Evolutionary conservation across 805 yeast genomes (phyloP).

Genomic region (Saturnispora zaruensis): DNA sequence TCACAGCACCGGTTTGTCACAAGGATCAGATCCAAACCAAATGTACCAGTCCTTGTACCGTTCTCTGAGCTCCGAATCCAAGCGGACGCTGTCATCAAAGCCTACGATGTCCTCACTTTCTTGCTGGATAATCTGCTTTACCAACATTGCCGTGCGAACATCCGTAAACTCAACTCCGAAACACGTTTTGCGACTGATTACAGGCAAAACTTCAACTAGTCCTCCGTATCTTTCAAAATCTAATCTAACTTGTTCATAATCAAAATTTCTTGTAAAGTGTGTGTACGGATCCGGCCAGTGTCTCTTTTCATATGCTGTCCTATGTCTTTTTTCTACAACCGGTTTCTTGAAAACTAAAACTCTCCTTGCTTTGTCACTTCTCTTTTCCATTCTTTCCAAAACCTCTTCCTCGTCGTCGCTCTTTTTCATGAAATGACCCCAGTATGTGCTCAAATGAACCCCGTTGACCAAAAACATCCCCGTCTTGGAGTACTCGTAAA

Average conservation of each 20-base stretch:
- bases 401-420: slow-evolving; percentile 8
- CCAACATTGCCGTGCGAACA: slow-evolving; percentile 49
- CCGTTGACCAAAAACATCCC: slow-evolving; percentile 58
- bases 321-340: slow-evolving; percentile 20
- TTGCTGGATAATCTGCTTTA: slow-evolving; percentile 38
- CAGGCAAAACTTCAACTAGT: slow-evolving; percentile 53
- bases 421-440: slow-evolving; percentile 29
- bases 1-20: slow-evolving; percentile 36
- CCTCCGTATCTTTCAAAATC: slow-evolving; percentile 54
- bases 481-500: slow-evolving; percentile 42
- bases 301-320: slow-evolving; percentile 13
- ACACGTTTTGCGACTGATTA: slow-evolving; percentile 57
- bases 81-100: background rate
- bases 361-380: slow-evolving; percentile 43
- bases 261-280: slow-evolving; percentile 37
- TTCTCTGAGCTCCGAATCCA: background rate
- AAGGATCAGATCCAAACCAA: slow-evolving; percentile 59
- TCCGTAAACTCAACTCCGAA: slow-evolving; percentile 53
- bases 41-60: slow-evolving; percentile 55
- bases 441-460: slow-evolving; percentile 34
- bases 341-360: slow-evolving; percentile 41
- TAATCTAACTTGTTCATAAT: slow-evolving; percentile 33
- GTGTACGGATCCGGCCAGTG: slow-evolving; percentile 37
- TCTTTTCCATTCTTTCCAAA: slow-evolving; percentile 20
- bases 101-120: background rate